Evolutionary conservation across 1,284 basidiomycete species (phyloP).

Genomic region (Papiliotrema nemorosa): DNA sequence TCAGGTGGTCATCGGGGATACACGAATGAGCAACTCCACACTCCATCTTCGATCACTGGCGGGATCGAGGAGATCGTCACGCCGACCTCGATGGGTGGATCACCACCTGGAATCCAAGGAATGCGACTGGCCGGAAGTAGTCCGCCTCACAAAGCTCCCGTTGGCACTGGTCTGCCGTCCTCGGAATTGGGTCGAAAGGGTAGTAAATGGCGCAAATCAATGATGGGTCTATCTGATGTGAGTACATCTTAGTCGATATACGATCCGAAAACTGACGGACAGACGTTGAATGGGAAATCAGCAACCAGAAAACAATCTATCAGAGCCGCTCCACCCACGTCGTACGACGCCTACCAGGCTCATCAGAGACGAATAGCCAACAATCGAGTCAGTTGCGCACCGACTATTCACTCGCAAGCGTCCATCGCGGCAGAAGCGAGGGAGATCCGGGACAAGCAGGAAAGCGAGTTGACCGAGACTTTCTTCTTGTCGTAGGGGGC

Average conservation of each 20-base stretch:
- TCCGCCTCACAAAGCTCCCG: constrained; percentile 16
- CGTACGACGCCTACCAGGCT: constrained; percentile 31
- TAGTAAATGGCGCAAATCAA: constrained; percentile 33
- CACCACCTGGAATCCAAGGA: constrained; percentile 1
- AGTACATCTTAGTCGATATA: neutral
- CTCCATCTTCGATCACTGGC: neutral
- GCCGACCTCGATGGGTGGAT: neutral
- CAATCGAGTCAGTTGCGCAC: constrained; percentile 27
- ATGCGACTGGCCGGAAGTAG: constrained; percentile 13
- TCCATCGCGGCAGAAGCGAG: constrained; percentile 31
- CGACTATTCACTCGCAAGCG: constrained; percentile 29
- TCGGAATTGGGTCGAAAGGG: constrained; percentile 24
- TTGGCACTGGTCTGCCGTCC: constrained; percentile 1
- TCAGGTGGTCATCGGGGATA: neutral
- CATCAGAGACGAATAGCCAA: constrained; percentile 25
- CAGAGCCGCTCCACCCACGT: constrained; percentile 26
- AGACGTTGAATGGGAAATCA: neutral
- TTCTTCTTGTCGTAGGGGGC: constrained; percentile 38
- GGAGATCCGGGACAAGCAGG: constrained; percentile 34
- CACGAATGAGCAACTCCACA: neutral
- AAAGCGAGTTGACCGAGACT: constrained; percentile 37
- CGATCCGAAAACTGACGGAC: neutral
- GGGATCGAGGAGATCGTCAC: constrained; percentile 3
- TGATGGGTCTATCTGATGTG: constrained; percentile 21
- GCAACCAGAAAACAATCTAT: neutral